Conservation (phyloP, 129 eudicot species). For the Calendula officinalis region DNA sequence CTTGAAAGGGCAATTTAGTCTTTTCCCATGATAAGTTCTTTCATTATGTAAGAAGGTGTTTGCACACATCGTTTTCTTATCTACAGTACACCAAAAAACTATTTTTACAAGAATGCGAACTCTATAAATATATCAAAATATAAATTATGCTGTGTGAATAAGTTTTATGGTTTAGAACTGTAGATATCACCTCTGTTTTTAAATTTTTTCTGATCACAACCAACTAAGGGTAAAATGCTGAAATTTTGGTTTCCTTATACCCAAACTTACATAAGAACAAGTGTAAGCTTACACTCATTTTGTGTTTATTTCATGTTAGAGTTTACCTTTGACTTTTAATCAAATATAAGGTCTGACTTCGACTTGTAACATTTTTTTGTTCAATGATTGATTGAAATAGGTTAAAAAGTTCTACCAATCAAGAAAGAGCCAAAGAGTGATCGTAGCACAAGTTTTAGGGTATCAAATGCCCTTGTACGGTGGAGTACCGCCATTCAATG, state of each 20-base stretch:
- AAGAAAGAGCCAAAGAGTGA: conserved; percentile 52
- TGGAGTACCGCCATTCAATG: conserved; percentile 53
- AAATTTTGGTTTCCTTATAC: not conserved
- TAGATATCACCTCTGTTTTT: no score
- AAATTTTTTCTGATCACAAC: no score
- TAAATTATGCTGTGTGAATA: no score
- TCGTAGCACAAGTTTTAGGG: conserved; percentile 45
- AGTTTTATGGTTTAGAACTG: no score
- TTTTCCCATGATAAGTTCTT: conserved; percentile 2
- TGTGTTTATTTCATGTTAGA: no score
- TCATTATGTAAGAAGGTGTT: not conserved
- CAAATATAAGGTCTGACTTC: not conserved
- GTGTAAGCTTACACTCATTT: no score
- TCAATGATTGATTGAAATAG: conserved; percentile 39
- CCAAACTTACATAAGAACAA: not conserved
- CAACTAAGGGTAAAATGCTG: no score
- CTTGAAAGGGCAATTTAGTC: conserved; percentile 16
- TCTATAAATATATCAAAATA: no score
- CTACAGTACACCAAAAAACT: not conserved
- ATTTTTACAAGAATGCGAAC: no score
- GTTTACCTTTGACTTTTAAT: not conserved
- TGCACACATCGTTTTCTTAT: no score
- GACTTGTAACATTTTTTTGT: conserved; percentile 6
- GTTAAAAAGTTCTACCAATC: conserved; percentile 67
- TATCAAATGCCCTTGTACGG: conserved; percentile 84